phyloP scores from a whole-genome alignment of 768 basidiomycete species.

The Russula lepida region DNA sequence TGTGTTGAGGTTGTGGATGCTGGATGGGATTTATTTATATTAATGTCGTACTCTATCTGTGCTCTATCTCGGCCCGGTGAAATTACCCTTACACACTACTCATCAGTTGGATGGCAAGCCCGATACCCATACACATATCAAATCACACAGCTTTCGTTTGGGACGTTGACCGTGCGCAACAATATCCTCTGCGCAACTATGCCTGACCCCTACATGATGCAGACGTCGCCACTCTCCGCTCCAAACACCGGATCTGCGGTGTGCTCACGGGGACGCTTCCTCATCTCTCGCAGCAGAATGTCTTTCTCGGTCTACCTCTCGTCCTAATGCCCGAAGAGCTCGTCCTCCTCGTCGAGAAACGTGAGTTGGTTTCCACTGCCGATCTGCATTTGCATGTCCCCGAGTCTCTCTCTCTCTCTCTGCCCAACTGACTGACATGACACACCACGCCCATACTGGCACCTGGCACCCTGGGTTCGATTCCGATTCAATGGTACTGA shows the following conservation, averaged over 20 bases:
- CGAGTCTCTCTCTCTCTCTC: too few relatives aligned
- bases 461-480: too few relatives aligned
- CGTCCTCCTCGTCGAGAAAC: conserved; percentile 74
- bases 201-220: background rate
- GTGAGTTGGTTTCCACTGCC: too few relatives aligned
- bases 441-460: too few relatives aligned
- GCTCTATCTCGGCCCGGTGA: background rate
- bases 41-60: background rate
- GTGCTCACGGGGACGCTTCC: conserved; percentile 86
- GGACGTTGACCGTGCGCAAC: conserved; percentile 64
- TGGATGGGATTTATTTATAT: background rate
- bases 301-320: conserved; percentile 89
- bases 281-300: conserved; percentile 91
- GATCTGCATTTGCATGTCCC: too few relatives aligned
- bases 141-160: conserved; percentile 82
- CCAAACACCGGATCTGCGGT: conserved; percentile 76
- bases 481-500: too few relatives aligned
- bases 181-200: background rate
- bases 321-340: conserved; percentile 88
- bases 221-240: conserved; percentile 79
- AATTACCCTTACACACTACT: background rate
- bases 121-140: conserved; percentile 36
- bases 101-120: background rate
- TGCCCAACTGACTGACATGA: too few relatives aligned
- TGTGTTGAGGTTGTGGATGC: background rate